Evolutionary conservation across 352 stramenopile species (phyloP).

Genomic region (Phytophthora macrochlamydospora): DNA sequence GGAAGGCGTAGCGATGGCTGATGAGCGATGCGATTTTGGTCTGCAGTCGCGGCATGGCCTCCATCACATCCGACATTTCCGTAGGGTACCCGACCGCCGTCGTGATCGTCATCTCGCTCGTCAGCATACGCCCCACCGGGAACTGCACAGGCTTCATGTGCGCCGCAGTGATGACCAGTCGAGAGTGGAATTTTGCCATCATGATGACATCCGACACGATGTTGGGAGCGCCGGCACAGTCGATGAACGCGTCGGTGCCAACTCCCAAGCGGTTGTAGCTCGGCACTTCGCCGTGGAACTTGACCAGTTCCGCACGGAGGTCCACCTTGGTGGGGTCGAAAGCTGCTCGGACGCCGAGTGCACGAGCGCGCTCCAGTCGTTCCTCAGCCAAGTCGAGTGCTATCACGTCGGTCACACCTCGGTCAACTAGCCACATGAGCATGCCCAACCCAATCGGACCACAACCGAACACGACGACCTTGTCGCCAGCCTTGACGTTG

Average conservation of each 20-base stretch:
- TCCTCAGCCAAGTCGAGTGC: constrained; percentile 29
- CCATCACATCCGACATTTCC: constrained; percentile 29
- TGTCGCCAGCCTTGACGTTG: constrained; percentile 28
- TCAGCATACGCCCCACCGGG: constrained; percentile 27
- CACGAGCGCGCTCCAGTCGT: constrained; percentile 24
- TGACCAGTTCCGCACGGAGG: constrained; percentile 21
- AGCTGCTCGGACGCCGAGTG: constrained; percentile 19
- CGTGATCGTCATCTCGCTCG: constrained; percentile 36
- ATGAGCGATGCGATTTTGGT: constrained; percentile 26
- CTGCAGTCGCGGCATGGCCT: constrained; percentile 25
- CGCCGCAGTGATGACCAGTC: constrained; percentile 26
- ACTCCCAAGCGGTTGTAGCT: constrained; percentile 32
- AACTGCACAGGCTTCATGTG: constrained; percentile 29
- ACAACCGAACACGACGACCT: constrained; percentile 32
- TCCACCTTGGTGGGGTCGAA: constrained; percentile 32
- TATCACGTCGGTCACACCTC: constrained; percentile 23
- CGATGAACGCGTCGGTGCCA: constrained; percentile 30
- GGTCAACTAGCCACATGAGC: constrained; percentile 32
- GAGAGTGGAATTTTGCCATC: constrained; percentile 30
- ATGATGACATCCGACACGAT: constrained; percentile 24
- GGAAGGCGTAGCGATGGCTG: constrained; percentile 30
- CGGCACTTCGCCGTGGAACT: constrained; percentile 27
- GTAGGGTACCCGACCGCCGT: constrained; percentile 29
- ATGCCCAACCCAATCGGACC: constrained; percentile 29
- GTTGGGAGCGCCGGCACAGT: constrained; percentile 21